Base-by-base conservation (phyloP, 2,329 filamentous ascomycete genomes). In the Talaromyces verruculosus region DNA sequence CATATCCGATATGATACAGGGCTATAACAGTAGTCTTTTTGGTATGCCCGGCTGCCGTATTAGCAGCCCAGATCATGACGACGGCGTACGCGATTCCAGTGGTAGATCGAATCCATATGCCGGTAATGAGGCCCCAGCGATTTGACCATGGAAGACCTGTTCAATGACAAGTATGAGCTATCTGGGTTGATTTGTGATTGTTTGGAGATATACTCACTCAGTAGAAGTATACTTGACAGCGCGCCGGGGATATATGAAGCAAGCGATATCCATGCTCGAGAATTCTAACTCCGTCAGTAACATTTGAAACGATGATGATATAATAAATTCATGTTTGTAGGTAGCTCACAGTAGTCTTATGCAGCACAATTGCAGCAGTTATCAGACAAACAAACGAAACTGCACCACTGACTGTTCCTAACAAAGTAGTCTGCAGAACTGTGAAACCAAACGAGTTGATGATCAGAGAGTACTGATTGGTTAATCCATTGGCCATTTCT, bases 371-470 rank as follows among this genome's bases (percentile, higher is more conserved):
- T 2, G 75, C 76, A 30, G 76, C 74, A 8, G 70, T 53, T 11
- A 67, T 67, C 3, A 78, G 70, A 13, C 70, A 74, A 33, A 73
- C 66, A 49, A 76, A 72, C 0, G 73, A 72, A 11, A 71, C 69
- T 1, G 73, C 47, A 37, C 73, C 67, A 71, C 70, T 28, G 74
- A 75, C 53, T 75, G 64, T 65, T 33, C 64, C 64, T 2, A 62
- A 22, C 17, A 65, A 33, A 10, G 64, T 65, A 11, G 64, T 65
- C 30, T 66, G 65, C 19, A 72, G 47, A 69, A 77, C 13, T 68
- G 76, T 66, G 15, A 82, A 82, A 3, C 80, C 80, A 60, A 82
- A 82, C 0, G 78, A 80, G 30, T 80, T 81, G 68, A 82, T 79
- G 53, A 82, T 79, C 0, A 83, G 71, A 0, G 78, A 79, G 70